Conservation (phyloP, 108 stramenopile species). For the Fistulifera pelliculosa region DNA sequence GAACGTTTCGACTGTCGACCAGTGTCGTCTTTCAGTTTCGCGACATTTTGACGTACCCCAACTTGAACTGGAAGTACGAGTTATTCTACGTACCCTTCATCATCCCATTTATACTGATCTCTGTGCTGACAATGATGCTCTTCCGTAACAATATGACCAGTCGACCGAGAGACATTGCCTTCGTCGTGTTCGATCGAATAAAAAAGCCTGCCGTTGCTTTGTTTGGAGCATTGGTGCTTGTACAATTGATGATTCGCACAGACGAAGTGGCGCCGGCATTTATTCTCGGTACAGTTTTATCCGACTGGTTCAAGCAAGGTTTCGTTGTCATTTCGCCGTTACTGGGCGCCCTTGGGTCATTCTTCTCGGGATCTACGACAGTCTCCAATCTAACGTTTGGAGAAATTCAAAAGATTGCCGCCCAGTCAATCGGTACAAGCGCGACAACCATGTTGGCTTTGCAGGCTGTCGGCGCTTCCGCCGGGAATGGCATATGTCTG, state of each 20-base stretch:
- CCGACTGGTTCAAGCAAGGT: slow-evolving; percentile 40
- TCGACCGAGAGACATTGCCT: slow-evolving; percentile 20
- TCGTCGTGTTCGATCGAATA: slow-evolving; percentile 23
- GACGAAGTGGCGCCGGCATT: slow-evolving; percentile 40
- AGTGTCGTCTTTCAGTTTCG: slow-evolving; percentile 45
- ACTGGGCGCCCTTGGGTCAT: slow-evolving; percentile 44
- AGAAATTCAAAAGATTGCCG: slow-evolving; percentile 43
- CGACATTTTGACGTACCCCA: slow-evolving; percentile 46
- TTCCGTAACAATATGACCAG: slow-evolving; percentile 30
- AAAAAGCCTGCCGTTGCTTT: slow-evolving; percentile 45
- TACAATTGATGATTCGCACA: slow-evolving; percentile 40
- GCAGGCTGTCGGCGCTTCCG: slow-evolving; percentile 54
- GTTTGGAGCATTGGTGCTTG: slow-evolving; percentile 42
- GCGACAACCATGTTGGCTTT: slow-evolving; percentile 43
- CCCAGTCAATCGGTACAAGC: slow-evolving; percentile 39
- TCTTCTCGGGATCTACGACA: slow-evolving; percentile 59
- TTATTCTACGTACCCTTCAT: slow-evolving; percentile 55
- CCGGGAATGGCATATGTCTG: slow-evolving; percentile 57
- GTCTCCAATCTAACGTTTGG: slow-evolving; percentile 66
- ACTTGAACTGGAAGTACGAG: slow-evolving; percentile 56
- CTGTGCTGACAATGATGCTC: slow-evolving; percentile 35
- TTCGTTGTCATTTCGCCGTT: slow-evolving; percentile 45
- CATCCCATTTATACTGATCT: slow-evolving; percentile 50
- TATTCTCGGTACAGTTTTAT: slow-evolving; percentile 40
- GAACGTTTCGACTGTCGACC: slow-evolving; percentile 39